Base-by-base conservation (phyloP, 2,329 filamentous ascomycete genomes). In the Fusarium subglutinans region DNA sequence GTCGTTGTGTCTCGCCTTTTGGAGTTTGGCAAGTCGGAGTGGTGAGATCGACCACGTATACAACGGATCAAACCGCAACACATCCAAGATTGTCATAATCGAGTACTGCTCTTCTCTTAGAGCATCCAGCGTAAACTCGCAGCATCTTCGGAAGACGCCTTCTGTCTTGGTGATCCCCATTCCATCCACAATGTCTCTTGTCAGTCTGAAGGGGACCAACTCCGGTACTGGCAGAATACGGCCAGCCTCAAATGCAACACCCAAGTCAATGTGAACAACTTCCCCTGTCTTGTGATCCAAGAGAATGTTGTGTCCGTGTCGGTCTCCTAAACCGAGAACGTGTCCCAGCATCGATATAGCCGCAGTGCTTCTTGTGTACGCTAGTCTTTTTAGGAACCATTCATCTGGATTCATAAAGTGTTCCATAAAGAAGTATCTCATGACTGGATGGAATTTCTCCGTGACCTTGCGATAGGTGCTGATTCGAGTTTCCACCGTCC, bases 81-180 rank as follows among this genome's bases (percentile, higher is more conserved):
- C 97, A 80, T 99, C 97, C 26, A 99, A 90, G 60, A 99, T 95
- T 1, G 96, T 98, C 95, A 98, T 98, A 84, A 99, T 99, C 50
- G 93, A 95, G 81, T 98, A 97, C 18, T 94, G 94, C 81, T 99
- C 96, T 78, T 97, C 93, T n/a, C 96, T 92, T 41, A 99, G 86
- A 4, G 97, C 95, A 71, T 98, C 95, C 38, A 99, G 90, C 0
- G 95, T 98, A 81, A 98, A 98, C 81, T 99, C 97, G 82, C 96
- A 99, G 83, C 96, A 98, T n/a, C 97, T 91, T 13, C 96, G 90
- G 85, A 98, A 99, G 0, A 98, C 95, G 8, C 96, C 96, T 82
- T 99, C 97, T 0, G 95, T 97, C 78, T 94, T 94, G 6, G 94
- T 97, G 75, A 97, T 93, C 35, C 96, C 96, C 94, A 99, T 98